These are phyloP conservation scores for Saussurea involucrata DNA, from an alignment of 129 eudicot species.

Conservation along the genomic window DNA sequence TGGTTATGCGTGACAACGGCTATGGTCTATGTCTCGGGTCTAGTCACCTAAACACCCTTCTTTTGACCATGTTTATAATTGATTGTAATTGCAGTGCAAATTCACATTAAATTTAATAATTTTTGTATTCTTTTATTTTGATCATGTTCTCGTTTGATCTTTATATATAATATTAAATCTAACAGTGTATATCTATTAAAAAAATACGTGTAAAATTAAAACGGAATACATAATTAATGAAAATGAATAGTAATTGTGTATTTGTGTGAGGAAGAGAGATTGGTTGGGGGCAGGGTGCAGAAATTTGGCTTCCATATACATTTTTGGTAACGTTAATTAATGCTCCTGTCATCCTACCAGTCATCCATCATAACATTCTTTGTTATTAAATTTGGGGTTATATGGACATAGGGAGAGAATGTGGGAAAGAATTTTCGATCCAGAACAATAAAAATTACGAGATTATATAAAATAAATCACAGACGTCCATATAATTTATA, in stretches of 20 bases:
- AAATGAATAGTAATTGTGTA: background rate
- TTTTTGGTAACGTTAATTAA: slow-evolving; percentile 18
- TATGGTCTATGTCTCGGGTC: too few species aligned
- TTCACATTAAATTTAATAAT: background rate
- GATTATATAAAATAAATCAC: background rate
- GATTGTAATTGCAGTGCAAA: background rate
- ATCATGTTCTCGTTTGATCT: background rate
- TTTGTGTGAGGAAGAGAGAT: too few species aligned
- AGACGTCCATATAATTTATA: background rate
- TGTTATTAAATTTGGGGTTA: background rate
- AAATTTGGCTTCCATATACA: slow-evolving; percentile 25
- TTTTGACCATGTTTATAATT: background rate
- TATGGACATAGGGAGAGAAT: too few species aligned
- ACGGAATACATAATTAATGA: background rate
- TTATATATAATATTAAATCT: background rate
- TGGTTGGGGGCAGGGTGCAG: slow-evolving; percentile 28
- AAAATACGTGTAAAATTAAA: background rate
- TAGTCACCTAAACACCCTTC: background rate
- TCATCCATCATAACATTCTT: background rate
- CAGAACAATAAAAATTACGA: background rate
- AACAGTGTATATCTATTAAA: too few species aligned
- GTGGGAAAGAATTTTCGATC: background rate
- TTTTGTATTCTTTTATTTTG: background rate
- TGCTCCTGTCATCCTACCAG: slow-evolving; percentile 1
- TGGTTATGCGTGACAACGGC: background rate